Conservation (phyloP, 257 asterid genomes). For the Gentiana dahurica region DNA sequence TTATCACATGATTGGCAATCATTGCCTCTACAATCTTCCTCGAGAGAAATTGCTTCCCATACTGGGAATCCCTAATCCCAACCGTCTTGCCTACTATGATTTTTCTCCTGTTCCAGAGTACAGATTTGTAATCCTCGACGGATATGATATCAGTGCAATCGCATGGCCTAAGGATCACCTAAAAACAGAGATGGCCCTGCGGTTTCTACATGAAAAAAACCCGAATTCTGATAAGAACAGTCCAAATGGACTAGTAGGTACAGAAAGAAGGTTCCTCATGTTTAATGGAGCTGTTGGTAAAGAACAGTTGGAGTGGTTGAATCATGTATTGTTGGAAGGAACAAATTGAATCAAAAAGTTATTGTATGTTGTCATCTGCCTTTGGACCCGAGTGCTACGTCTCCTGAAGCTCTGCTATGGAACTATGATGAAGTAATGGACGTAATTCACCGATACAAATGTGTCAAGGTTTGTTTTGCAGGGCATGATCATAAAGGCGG, state of each 20-base stretch:
- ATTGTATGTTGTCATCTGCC: constrained; percentile 79
- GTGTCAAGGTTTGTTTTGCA: constrained; percentile 76
- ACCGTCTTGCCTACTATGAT: constrained; percentile 63
- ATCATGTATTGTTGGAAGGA: constrained; percentile 52
- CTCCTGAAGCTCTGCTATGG: constrained; percentile 60
- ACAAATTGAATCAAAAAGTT: constrained; percentile 54
- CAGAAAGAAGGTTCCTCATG: constrained; percentile 73
- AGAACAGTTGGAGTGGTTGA: constrained; percentile 83
- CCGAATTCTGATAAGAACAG: constrained; percentile 83
- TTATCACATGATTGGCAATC: constrained; percentile 93
- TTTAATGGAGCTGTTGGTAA: constrained; percentile 85
- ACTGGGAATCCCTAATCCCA: constrained; percentile 37
- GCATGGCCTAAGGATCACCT: constrained; percentile 88
- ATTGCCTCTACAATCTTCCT: constrained; percentile 93
- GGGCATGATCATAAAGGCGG: constrained; percentile 89
- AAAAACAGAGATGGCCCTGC: constrained; percentile 42
- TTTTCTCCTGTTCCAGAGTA: constrained; percentile 70
- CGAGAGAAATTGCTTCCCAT: constrained; percentile 69
- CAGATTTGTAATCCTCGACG: constrained; percentile 78
- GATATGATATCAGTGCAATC: constrained; percentile 73
- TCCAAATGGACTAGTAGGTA: constrained; percentile 70
- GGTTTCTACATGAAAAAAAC: constrained; percentile 52
- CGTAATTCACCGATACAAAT: constrained; percentile 56
- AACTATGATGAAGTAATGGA: constrained; percentile 84
- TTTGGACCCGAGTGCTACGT: constrained; percentile 46